Base-by-base conservation (phyloP, 1,284 basidiomycete genomes). In the Cerioporus squamosus region DNA sequence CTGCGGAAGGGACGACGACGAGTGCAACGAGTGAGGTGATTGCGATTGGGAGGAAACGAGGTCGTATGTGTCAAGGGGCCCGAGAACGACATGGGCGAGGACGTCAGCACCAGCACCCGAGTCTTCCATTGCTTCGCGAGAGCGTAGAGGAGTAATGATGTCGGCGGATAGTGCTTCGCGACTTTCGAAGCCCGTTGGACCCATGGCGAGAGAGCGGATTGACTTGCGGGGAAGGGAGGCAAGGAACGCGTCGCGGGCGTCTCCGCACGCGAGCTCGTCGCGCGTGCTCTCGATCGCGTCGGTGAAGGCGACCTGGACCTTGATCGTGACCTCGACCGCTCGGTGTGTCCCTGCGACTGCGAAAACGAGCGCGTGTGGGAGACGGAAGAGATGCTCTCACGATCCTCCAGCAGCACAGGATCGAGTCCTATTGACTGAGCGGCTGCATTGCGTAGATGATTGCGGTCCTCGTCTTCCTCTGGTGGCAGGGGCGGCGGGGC, bases 51-150 rank as follows among this genome's bases (percentile, higher is more conserved):
- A 60, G 5, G 60, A 48, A 65, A 62, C n/a, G 51, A 59, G 0
- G 65, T 54, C 7, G 74, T 62, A 5, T 72, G 68, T 0, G 75
- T 66, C 15, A 80, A 77, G 17, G 81, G 66, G 5, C 61, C 57
- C 14, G 57, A 56, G 24, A 49, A 20, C 29, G 50, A n/a, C 6
- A 51, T 51, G 12, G 62, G 62, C 6, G 76, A 75, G 9, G 70
- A 77, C 1, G 89, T 86, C 47, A 92, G 76, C 22, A 91, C 73
- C 59, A 92, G 76, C 56, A 79, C 81, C 20, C 90, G 82, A 23
- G 71, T 72, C 67, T 88, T 90, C 90, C 90, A 92, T 64, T 87
- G 86, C 67, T 82, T 89, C 23, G 86, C 80, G 10, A 91, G 78
- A 1, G 88, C 84, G 61, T 87, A 88, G 57, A 86, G 83, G 45